Base-by-base conservation (phyloP, 345 rosid genomes). In the Sonneratia alba region DNA sequence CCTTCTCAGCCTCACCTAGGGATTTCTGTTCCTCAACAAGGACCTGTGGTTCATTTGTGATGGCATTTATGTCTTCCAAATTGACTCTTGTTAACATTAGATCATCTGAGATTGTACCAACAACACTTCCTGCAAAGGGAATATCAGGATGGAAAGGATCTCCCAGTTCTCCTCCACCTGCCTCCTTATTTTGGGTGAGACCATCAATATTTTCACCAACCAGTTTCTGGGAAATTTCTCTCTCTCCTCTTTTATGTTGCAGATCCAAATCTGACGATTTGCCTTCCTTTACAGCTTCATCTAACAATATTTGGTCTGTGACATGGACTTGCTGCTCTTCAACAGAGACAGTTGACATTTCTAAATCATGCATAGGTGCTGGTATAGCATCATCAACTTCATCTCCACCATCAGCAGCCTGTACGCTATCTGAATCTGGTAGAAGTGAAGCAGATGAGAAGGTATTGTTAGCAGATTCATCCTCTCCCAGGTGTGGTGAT, bases 321-420 rank as follows among this genome's bases (percentile, higher is more conserved):
- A 34, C 66, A 34, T 62, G 38, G 38, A 34, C 12, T 32, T 43
- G 70, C n/a, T 21, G 83, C 77, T 81, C 75, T 70, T 71, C 74
- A 47, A 37, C 62, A 15, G 15, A 55, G 59, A 48, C 37, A 27
- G 36, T 59, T 38, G 43, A 4, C 65, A 21, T 42, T 37, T 70
- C 65, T 49, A 68, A 45, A 22, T 34, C 36, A 32, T 11, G 27
- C 8, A 34, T 32, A 45, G 70, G 34, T 68, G 71, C 71, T 38
- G 24, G 36, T 12, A 45, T n/a, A 43, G 56, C 37, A 11, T 19
- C 45, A 70, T 2, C 42, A 37, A 56, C 49, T 36, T 70, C 65
- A 56, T 36, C 32, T 13, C 49, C 66, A 38, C 5, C 62, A 36
- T 8, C 18, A 56, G 70, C 24, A 43, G 18, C 56, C 36, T 38